Base-by-base conservation (phyloP, 1,284 basidiomycete species). In the Cutaneotrichosporon sp. region DNA sequence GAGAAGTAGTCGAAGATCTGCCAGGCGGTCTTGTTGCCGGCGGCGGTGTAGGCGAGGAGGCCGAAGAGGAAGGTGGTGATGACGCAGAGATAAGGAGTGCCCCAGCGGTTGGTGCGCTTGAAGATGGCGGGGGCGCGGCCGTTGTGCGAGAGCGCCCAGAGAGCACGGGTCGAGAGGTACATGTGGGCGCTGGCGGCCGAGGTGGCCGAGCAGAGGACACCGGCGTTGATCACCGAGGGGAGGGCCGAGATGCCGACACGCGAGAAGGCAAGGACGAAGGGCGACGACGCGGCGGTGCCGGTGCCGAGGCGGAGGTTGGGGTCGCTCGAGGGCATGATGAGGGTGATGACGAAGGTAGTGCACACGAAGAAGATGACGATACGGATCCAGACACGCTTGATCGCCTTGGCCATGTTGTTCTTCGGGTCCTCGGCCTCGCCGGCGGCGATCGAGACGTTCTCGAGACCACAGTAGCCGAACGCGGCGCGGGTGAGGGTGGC, bases 341-440 rank as follows among this genome's bases (percentile, higher is more conserved):
- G 80, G 47, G 90, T 90, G 64, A 93, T 89, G 63, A 91, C 79
- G 55, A 84, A 78, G 49, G 77, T 74, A 47, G 80, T 80, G 60
- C 78, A 80, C 67, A 90, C 86, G 80, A 92, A 94, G 77, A 94
- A 84, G 64, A 84, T 66, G 42, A 82, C 82, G 68, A 95, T 90
- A 72, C 89, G 87, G 67, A 87, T 81, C 77, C 88, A 90, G 24
- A 93, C 89, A 47, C 88, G 83, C 64, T 84, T 83, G 77, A 89
- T 87, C 2, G 91, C 90, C 72, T 87, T 89, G 52, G 87, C 83
- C 63, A 94, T 87, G 71, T 89, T 90, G 31, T 85, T 83, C 54
- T 89, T 85, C 2, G 90, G 90, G 72, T 84, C 89, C 61, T 68
- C 65, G 56, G 78, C 74, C 65, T 81, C 80, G 31, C 75, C 80